Conservation (phyloP, 768 basidiomycete species). For the Antrodiella citrinella region DNA sequence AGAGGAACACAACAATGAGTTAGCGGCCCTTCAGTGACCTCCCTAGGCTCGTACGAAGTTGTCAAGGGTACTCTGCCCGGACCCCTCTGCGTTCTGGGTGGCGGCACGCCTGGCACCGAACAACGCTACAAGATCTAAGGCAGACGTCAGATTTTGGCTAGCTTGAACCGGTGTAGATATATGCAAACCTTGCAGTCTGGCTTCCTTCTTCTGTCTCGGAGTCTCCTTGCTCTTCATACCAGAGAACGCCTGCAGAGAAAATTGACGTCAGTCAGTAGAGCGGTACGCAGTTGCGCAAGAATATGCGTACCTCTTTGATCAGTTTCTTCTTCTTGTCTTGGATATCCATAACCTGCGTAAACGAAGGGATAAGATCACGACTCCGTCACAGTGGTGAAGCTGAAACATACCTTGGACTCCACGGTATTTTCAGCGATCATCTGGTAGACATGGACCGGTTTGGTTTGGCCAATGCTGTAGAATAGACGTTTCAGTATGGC, state of each 20-base stretch:
- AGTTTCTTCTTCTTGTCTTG: conserved; percentile 79
- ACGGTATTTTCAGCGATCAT: conserved; percentile 86
- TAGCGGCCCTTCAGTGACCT: too few relatives aligned
- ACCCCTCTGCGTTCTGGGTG: background rate
- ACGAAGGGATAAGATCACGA: too few relatives aligned
- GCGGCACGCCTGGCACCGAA: conserved; percentile 10
- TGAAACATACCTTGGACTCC: conserved; percentile 63
- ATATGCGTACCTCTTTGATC: conserved; percentile 72
- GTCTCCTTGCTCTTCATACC: conserved; percentile 74
- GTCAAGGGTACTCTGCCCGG: conserved; percentile 8
- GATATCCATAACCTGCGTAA: conserved; percentile 69
- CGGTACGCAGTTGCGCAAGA: conserved; percentile 7
- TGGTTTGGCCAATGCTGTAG: conserved; percentile 68
- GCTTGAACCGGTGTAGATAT: too few relatives aligned
- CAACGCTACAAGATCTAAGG: conserved; percentile 9
- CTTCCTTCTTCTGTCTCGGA: conserved; percentile 68
- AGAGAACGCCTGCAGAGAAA: conserved; percentile 61
- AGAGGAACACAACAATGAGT: too few relatives aligned
- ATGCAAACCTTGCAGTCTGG: conserved; percentile 62
- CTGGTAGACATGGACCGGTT: conserved; percentile 80
- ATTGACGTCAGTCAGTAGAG: background rate
- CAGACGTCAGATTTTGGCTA: background rate
- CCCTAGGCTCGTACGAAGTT: background rate
- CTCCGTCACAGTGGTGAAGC: too few relatives aligned
- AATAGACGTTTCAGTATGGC: background rate